These are phyloP conservation scores for Euphorbia corollata DNA, from an alignment of 441 rosid genomes.

Conservation along the genomic window DNA sequence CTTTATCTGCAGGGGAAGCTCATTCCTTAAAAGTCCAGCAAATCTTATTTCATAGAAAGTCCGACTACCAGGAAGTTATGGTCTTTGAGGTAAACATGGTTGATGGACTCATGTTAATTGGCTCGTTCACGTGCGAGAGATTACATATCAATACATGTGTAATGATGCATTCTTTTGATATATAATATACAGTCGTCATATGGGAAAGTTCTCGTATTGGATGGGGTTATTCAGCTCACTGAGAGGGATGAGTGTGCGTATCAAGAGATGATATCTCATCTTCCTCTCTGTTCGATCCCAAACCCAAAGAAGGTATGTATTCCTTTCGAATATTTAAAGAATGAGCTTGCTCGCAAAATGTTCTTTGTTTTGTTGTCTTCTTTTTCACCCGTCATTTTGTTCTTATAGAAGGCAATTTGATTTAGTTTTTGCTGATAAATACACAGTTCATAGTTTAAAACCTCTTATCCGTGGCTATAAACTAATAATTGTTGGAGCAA, in stretches of 20 bases:
- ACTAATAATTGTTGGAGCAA: neutral
- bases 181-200: constrained; percentile 62
- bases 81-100: constrained; percentile 75
- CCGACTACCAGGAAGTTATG: constrained; percentile 90
- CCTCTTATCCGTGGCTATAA: neutral
- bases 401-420: neutral
- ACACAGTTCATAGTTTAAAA: too few species aligned
- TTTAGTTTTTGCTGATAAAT: neutral
- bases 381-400: neutral
- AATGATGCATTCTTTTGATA: constrained; percentile 1
- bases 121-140: neutral
- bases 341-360: neutral
- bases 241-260: constrained; percentile 98
- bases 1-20: constrained; percentile 69
- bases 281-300: constrained; percentile 83
- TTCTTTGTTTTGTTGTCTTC: neutral
- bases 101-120: neutral
- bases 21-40: constrained; percentile 92
- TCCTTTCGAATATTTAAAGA: neutral
- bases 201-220: constrained; percentile 86
- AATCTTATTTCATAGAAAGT: constrained; percentile 78
- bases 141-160: neutral
- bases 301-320: constrained; percentile 67
- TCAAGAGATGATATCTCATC: constrained; percentile 95
- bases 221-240: constrained; percentile 90